Evolutionary conservation across 176 grass and related monocot genomes (phyloP), one percentile per base, ranked within the genome.

Genomic region (Coix lacrymajobi): DNA sequence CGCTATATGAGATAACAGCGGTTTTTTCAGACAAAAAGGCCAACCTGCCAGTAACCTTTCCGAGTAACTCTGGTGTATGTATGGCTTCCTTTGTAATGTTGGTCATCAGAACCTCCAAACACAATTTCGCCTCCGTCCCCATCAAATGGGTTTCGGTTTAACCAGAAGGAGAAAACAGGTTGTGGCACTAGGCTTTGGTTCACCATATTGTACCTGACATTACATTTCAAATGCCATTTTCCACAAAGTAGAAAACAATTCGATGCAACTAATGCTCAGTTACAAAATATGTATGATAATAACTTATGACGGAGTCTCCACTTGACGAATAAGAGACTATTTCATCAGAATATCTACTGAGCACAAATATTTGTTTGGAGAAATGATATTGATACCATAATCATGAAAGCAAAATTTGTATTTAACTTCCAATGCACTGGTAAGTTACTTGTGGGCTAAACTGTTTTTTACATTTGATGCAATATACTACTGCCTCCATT

Each of bases 11-110:
- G 68, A 51, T 7, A 45, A 41, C n/a, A 73, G 15, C n/a, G 45
- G 15, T 32, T 71, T 66, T 32, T 71, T 66, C 36, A 77, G 45
- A 31, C 1, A 6, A 48, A 48, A 45, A 51, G 38, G 36, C 54
- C 29, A 69, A 95, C 95, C 92, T 94, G 90, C 95, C 95, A 97
- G 51, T 92, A 97, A 36, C 77, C 92, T 83, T 97, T 97, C 52
- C 86, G 68, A 45, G 92, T 94, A 58, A 97, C 95, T 64, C 88
- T 87, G 48, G 94, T 94, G 88, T 90, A 95, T 37, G 92, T 92
- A 87, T 95, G 92, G 25, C 33, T 28, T 7, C 96, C 96, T 66
- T 86, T 91, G 64, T 78, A 98, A 85, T 95, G 96, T 15, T 83
- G 78, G 0, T 69, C 66, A 37, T 98, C 92, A 79, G 74, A 62